Conservation (phyloP, 495 filamentous ascomycete genomes). For the Platismatia glauca region DNA sequence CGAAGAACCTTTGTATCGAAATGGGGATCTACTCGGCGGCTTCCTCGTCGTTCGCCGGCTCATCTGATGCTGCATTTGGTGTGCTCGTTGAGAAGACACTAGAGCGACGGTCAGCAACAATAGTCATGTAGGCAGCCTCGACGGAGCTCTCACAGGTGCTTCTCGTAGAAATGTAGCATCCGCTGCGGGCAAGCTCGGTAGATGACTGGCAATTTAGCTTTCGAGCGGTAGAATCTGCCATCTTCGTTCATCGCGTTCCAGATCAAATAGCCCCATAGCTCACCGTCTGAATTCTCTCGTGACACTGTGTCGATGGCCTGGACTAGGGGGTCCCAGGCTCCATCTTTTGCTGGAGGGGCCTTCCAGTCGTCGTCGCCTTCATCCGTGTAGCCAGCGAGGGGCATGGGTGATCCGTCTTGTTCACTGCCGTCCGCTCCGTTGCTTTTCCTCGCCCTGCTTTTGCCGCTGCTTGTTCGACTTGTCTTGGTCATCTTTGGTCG, state of each 20-base stretch:
- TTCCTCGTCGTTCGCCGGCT: neutral
- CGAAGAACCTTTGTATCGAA: neutral
- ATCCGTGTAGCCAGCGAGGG: slow-evolving; percentile 26
- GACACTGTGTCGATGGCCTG: slow-evolving; percentile 48
- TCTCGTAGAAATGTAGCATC: slow-evolving; percentile 33
- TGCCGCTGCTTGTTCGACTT: slow-evolving; percentile 11
- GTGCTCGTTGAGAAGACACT: slow-evolving; percentile 19
- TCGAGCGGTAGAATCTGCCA: slow-evolving; percentile 24
- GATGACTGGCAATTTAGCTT: slow-evolving; percentile 20
- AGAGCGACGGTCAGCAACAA: neutral
- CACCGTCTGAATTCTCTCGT: slow-evolving; percentile 34
- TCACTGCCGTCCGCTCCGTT: slow-evolving; percentile 24
- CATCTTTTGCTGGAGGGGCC: slow-evolving; percentile 22
- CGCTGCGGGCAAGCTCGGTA: slow-evolving; percentile 24
- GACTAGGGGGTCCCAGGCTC: slow-evolving; percentile 49
- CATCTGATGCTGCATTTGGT: slow-evolving; percentile 5
- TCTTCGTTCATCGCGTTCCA: slow-evolving; percentile 43
- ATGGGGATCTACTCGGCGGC: neutral
- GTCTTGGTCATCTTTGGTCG: slow-evolving; percentile 15
- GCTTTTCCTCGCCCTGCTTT: slow-evolving; percentile 21
- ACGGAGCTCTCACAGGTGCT: slow-evolving; percentile 21
- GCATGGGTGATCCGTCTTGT: slow-evolving; percentile 32
- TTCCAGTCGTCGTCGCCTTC: slow-evolving; percentile 24
- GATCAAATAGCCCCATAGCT: slow-evolving; percentile 42
- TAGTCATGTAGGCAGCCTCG: too few species aligned